Conservation (phyloP, 2,329 filamentous ascomycete genomes). For the Ilyonectria destructans region DNA sequence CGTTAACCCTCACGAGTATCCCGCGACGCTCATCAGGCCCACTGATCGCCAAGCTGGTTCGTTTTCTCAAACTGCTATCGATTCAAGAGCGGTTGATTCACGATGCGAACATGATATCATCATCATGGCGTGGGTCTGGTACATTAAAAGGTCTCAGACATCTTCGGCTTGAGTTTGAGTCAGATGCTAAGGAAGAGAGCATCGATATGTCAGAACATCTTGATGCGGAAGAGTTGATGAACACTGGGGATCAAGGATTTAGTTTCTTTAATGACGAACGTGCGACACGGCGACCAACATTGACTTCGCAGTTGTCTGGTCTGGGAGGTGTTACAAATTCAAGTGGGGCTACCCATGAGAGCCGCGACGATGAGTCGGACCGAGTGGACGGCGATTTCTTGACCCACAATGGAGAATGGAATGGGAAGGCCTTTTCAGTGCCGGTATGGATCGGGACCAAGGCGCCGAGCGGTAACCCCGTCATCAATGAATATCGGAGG, state of each 20-base stretch:
- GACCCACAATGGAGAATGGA: constrained; percentile 46
- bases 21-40: constrained; percentile 69
- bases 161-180: constrained; percentile 70
- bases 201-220: constrained; percentile 53
- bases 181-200: constrained; percentile 58
- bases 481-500: constrained; percentile 65
- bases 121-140: constrained; percentile 58
- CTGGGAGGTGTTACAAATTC: constrained; percentile 24
- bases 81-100: constrained; percentile 66
- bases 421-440: constrained; percentile 45
- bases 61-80: constrained; percentile 64
- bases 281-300: constrained; percentile 24
- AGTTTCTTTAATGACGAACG: constrained; percentile 61
- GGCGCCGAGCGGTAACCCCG: constrained; percentile 51
- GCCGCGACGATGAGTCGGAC: constrained; percentile 17
- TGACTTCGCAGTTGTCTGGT: constrained; percentile 20
- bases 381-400: constrained; percentile 45
- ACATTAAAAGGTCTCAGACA: constrained; percentile 68
- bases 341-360: background rate
- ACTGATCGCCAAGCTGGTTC: constrained; percentile 63
- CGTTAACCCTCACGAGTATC: constrained; percentile 69
- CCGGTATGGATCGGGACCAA: constrained; percentile 66
- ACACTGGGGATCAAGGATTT: constrained; percentile 58
- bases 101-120: constrained; percentile 42
- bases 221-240: constrained; percentile 62